Conservation (phyloP, 129 eudicot genomes). For the Centaurea solstitialis region DNA sequence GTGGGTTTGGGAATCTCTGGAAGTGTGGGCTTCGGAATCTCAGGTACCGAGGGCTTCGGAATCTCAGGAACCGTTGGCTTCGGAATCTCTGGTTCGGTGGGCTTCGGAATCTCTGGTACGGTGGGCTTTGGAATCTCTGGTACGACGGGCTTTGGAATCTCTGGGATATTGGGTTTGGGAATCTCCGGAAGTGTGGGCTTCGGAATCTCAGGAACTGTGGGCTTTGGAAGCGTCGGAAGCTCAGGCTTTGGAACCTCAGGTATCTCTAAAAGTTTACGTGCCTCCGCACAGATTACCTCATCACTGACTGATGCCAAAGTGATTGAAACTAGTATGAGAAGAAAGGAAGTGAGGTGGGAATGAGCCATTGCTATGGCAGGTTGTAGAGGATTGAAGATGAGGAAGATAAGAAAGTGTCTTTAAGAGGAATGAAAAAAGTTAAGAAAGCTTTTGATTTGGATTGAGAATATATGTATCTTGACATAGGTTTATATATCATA, state of each 20-base stretch:
- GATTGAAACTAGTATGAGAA: neutral
- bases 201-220: neutral
- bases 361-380: neutral
- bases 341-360: neutral
- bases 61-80: neutral
- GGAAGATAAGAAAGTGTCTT: neutral
- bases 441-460: neutral
- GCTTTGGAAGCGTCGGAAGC: slow-evolving; percentile 4
- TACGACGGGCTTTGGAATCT: neutral
- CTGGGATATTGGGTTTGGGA: too few species aligned
- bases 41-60: slow-evolving; percentile 15
- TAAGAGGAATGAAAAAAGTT: too few species aligned
- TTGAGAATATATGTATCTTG: neutral
- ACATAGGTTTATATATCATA: neutral
- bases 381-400: neutral
- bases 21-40: slow-evolving; percentile 26
- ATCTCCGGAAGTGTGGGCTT: too few species aligned
- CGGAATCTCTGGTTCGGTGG: too few species aligned
- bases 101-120: neutral
- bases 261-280: slow-evolving; percentile 1
- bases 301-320: neutral
- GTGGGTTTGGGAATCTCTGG: too few species aligned
- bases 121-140: slow-evolving; percentile 21
- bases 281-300: neutral
- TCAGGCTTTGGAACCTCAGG: slow-evolving; percentile 1